Evolutionary conservation across 306 rosid species (phyloP), one percentile per base, ranked within the genome.

Genomic region (Quercus aquifolioides): DNA sequence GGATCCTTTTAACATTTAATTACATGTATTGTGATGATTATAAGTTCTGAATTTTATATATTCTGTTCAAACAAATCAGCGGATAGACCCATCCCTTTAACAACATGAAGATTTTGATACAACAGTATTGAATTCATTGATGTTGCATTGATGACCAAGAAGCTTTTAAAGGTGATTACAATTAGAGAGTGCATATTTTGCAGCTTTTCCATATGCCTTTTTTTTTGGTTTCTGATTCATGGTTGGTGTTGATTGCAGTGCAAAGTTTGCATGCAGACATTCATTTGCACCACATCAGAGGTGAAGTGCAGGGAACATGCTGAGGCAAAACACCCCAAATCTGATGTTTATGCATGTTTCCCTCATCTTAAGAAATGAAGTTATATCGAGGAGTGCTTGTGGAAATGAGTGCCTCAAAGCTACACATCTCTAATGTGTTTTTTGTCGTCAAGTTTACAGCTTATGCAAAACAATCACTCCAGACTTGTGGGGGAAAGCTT

Each of bases 251-350:
- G 79, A 60, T 28, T 80, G 90, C 80, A 90, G 91, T 87, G 94
- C 82, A 90, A 86, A 81, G 94, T 87, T 28, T 90, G 94, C 81
- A 86, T 90, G 94, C 94, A 90, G 76, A 87, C 88, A 43, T 90
- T 90, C 78, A 90, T 87, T 6, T 87, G 94, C 82, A 90, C 90
- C 38, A 87, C 91, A 3, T 59, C 90, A 3, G 91, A 87, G 82
- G 91, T 87, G 76, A 87, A 90, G 78, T 90, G 94, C 86, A 84
- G 89, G 74, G 91, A 90, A 73, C 92, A 89, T 51, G 92, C 90
- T 17, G 92, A 87, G 71, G 90, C 92, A 31, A 89, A 86, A 70
- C 94, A 90, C 79, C 89, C 94, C 46, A 88, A 90, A 76, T 87
- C 88, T 78, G 91, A 86, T 52, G 78, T 87, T 5, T 76, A 13